phyloP scores from a whole-genome alignment of 2,329 filamentous ascomycete genomes.

The Diatrype stigma region DNA sequence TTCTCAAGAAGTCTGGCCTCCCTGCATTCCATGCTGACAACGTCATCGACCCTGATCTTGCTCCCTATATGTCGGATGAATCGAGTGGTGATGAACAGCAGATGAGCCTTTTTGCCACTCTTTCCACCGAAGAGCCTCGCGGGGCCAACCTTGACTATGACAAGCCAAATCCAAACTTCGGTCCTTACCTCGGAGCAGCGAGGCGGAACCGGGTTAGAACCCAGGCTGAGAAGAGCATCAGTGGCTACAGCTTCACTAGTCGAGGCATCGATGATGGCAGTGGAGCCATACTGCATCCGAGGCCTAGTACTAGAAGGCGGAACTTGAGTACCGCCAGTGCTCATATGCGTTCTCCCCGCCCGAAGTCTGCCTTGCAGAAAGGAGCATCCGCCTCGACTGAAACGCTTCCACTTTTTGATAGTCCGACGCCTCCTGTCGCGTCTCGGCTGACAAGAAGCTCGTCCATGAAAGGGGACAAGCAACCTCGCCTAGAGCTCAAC shows the following conservation, averaged over 20 bases:
- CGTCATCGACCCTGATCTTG: slow-evolving; percentile 94
- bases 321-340: slow-evolving; percentile 83
- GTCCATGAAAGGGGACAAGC: slow-evolving; percentile 71
- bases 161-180: slow-evolving; percentile 64
- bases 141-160: slow-evolving; percentile 70
- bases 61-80: slow-evolving; percentile 92
- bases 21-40: slow-evolving; percentile 98
- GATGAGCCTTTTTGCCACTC: slow-evolving; percentile 75
- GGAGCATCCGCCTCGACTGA: slow-evolving; percentile 51
- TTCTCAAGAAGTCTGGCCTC: slow-evolving; percentile 60
- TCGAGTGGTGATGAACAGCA: slow-evolving; percentile 93
- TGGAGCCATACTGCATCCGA: slow-evolving; percentile 46
- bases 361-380: slow-evolving; percentile 54
- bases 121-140: slow-evolving; percentile 62
- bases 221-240: slow-evolving; percentile 70
- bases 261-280: slow-evolving; percentile 63
- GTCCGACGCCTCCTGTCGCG: slow-evolving; percentile 35
- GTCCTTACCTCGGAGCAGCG: slow-evolving; percentile 66
- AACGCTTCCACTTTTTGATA: slow-evolving; percentile 44
- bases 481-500: slow-evolving; percentile 79
- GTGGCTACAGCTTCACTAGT: slow-evolving; percentile 64
- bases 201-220: slow-evolving; percentile 68
- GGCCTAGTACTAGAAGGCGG: slow-evolving; percentile 61
- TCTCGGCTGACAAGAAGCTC: slow-evolving; percentile 68
- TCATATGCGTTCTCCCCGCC: slow-evolving; percentile 69